Evolutionary conservation across 345 rosid genomes (phyloP).

Genomic region (Boechera divaricarpa): DNA sequence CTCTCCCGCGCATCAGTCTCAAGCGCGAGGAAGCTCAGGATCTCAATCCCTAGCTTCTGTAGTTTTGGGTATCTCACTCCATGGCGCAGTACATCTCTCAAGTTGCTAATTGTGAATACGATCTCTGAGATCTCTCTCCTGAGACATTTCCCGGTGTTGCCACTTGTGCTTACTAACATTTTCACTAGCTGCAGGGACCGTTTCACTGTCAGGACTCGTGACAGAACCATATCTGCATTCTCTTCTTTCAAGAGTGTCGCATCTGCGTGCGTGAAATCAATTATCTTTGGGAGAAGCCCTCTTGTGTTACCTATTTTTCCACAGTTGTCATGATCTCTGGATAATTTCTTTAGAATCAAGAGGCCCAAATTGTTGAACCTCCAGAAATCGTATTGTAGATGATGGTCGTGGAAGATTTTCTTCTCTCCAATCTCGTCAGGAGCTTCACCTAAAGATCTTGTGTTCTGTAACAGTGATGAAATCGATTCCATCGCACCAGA

Average conservation of each 20-base stretch:
- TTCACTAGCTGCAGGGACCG: slow-evolving; percentile 82
- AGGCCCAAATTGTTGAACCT: slow-evolving; percentile 85
- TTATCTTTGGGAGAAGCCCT: slow-evolving; percentile 84
- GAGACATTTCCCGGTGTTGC: slow-evolving; percentile 70
- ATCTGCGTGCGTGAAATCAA: slow-evolving; percentile 72
- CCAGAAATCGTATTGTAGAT: slow-evolving; percentile 66
- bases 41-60: slow-evolving; percentile 76
- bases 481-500: slow-evolving; percentile 96
- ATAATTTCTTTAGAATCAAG: slow-evolving; percentile 74
- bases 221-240: slow-evolving; percentile 41
- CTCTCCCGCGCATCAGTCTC: slow-evolving; percentile 75
- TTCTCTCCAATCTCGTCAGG: slow-evolving; percentile 84
- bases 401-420: slow-evolving; percentile 49
- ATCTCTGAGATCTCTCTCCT: slow-evolving; percentile 83
- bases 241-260: slow-evolving; percentile 58
- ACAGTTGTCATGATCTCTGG: slow-evolving; percentile 87
- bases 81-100: slow-evolving; percentile 69
- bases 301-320: slow-evolving; percentile 92
- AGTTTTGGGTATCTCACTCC: slow-evolving; percentile 70
- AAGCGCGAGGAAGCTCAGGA: slow-evolving; percentile 69
- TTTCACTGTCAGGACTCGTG: slow-evolving; percentile 70
- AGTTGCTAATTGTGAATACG: slow-evolving; percentile 81
- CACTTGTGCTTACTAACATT: slow-evolving; percentile 82
- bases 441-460: slow-evolving; percentile 51
- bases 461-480: slow-evolving; percentile 74